Conservation (phyloP, 345 rosid genomes). For the Mercurialis annua region DNA sequence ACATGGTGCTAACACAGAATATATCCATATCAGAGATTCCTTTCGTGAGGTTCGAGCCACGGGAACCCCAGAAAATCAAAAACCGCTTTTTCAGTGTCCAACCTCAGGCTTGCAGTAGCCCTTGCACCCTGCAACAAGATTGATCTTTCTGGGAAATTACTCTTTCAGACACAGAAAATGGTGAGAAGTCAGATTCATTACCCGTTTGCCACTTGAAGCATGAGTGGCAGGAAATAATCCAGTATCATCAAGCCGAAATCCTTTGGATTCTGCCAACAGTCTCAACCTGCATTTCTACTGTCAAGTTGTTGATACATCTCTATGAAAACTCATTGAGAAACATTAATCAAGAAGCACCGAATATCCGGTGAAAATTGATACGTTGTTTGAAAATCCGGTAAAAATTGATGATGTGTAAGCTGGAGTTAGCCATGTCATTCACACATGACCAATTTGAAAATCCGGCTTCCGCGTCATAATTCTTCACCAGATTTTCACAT, state of each 20-base stretch:
- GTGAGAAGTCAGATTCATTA: conserved; percentile 23
- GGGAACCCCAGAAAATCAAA: conserved; percentile 84
- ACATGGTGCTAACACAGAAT: neutral
- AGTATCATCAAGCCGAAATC: conserved; percentile 82
- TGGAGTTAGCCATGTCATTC: too few species aligned
- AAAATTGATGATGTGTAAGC: too few species aligned
- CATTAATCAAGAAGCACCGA: neutral
- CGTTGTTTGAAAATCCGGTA: too few species aligned
- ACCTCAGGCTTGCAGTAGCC: conserved; percentile 57
- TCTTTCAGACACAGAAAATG: neutral
- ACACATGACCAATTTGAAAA: too few species aligned
- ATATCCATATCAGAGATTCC: conserved; percentile 51
- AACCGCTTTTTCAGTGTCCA: conserved; percentile 67
- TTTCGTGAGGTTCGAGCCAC: conserved; percentile 74
- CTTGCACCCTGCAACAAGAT: conserved; percentile 53
- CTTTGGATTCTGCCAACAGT: conserved; percentile 83
- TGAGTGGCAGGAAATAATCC: conserved; percentile 86
- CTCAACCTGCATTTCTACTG: conserved; percentile 58
- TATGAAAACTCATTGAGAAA: neutral
- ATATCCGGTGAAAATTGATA: too few species aligned
- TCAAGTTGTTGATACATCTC: neutral
- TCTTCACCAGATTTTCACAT: too few species aligned
- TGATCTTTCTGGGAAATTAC: neutral
- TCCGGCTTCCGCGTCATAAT: too few species aligned
- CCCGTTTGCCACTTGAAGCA: conserved; percentile 72